Percentiles rank a stretch among this genome's conserved stretches.
These are phyloP conservation scores for Wickerhamiella slavikovae DNA, from an alignment of 805 yeast species.

Conservation along the genomic window DNA sequence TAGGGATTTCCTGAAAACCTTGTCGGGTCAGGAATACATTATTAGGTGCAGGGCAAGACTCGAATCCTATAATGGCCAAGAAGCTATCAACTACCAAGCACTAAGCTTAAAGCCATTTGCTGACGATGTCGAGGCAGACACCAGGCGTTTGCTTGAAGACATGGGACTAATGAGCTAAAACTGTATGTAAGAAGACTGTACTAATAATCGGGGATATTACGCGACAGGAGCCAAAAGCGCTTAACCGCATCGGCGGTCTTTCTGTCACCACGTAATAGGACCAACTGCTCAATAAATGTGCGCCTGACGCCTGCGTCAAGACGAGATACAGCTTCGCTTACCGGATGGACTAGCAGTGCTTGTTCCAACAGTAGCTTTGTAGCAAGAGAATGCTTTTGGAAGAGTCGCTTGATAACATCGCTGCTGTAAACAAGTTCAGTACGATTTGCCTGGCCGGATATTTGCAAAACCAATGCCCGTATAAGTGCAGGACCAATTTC, in stretches of 20 bases:
- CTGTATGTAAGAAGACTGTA: too few species aligned
- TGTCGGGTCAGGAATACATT: conserved; percentile 46
- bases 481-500: conserved; percentile 17
- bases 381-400: conserved; percentile 7
- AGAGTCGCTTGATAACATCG: conserved; percentile 22
- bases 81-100: conserved; percentile 47
- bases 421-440: conserved; percentile 24
- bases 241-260: conserved; percentile 13
- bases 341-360: conserved; percentile 8
- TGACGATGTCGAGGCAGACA: conserved; percentile 3
- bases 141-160: too few species aligned
- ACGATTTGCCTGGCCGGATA: conserved; percentile 23
- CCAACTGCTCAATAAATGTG: conserved; percentile 14
- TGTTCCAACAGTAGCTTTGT: conserved; percentile 5
- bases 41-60: conserved; percentile 67
- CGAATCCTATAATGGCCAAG: conserved; percentile 64
- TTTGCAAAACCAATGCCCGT: conserved; percentile 21
- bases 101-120: too few species aligned
- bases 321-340: conserved; percentile 1
- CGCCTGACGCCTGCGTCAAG: conserved; percentile 7
- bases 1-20: conserved; percentile 24
- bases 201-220: conserved; percentile 15
- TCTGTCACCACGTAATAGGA: conserved; percentile 15
- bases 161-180: too few species aligned
- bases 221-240: conserved; percentile 17